Base-by-base conservation (phyloP, 257 asterid species). In the Penstemon eatonii region DNA sequence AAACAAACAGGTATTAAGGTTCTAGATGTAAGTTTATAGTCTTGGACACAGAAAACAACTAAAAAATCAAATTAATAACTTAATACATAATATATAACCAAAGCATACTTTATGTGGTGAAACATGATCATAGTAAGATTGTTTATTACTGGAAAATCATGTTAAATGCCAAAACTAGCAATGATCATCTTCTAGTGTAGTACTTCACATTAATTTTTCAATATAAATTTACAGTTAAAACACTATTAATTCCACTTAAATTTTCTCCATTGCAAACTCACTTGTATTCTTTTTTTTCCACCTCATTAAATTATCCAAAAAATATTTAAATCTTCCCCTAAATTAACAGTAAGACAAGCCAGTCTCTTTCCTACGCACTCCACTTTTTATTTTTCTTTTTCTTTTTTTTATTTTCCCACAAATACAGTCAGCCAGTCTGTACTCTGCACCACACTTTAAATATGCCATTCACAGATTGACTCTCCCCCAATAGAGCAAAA, bases 381-480 rank as follows among this genome's bases (percentile, higher is more conserved):
- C 75, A 70, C 72, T 57, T 67, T 53, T 11, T 9, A 43, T 45
- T 25, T 25, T 25, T 25, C 33, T 50, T 12, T 38, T 3, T 6
- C 0, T 47, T 42, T 46, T 46, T 6, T 18, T 12, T 8, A 15
- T 49, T 39, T 15, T 10, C 11, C 25, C 56, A 75, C 33, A 52
- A 55, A 18, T n/a, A 45, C 63, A 49, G n/a, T 36, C 42, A 12
- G 61, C 51, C 25, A 56, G 45, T 43, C 69, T 66, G 55, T 4
- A 7, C 49, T 71, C 62, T 73, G 86, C 69, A 68, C 0, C 71
- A 60, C 87, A 77, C 87, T 72, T 74, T 74, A 79, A 74, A 79
- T 74, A 77, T 63, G 71, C 50, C 51, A 13, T 37, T 66, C 71
- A 70, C 71, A 60, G 65, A 55, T 59, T 66, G 77, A 55, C 76